phyloP scores from a whole-genome alignment of 768 basidiomycete species.

The Rhodotorula sphaerocarpa region DNA sequence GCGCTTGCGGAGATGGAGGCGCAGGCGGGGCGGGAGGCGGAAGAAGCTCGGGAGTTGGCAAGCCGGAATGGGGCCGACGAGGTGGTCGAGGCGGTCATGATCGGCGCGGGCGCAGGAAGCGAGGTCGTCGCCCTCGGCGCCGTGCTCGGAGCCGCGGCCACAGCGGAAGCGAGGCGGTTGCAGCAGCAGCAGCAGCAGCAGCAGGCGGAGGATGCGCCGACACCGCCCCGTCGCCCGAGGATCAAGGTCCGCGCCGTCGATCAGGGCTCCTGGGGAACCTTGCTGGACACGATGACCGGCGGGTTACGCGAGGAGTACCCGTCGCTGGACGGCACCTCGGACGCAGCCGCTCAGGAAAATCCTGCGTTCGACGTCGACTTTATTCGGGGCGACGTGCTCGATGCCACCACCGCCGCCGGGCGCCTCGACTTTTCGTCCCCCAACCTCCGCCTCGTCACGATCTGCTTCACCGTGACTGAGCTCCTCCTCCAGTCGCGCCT shows the following conservation, averaged over 20 bases:
- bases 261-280: constrained; percentile 14
- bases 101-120: constrained; percentile 36
- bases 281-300: constrained; percentile 12
- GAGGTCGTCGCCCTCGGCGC: constrained; percentile 35
- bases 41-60: not conserved
- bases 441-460: constrained; percentile 28
- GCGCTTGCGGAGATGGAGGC: not conserved
- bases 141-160: constrained; percentile 4
- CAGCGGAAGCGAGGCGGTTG: too few relatives aligned
- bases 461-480: constrained; percentile 38
- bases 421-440: not conserved
- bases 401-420: not conserved
- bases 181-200: too few relatives aligned
- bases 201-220: too few relatives aligned
- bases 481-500: constrained; percentile 37
- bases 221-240: not conserved
- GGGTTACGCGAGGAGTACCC: constrained; percentile 10
- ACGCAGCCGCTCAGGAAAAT: not conserved
- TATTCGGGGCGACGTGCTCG: constrained; percentile 15
- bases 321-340: too few relatives aligned
- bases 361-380: constrained; percentile 19
- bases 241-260: constrained; percentile 21
- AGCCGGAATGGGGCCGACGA: not conserved
- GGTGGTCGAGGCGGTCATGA: constrained; percentile 8
- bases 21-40: too few relatives aligned